These are phyloP conservation scores for Hibiscus tridactylites DNA, from an alignment of 345 rosid species.

Conservation along the genomic window DNA sequence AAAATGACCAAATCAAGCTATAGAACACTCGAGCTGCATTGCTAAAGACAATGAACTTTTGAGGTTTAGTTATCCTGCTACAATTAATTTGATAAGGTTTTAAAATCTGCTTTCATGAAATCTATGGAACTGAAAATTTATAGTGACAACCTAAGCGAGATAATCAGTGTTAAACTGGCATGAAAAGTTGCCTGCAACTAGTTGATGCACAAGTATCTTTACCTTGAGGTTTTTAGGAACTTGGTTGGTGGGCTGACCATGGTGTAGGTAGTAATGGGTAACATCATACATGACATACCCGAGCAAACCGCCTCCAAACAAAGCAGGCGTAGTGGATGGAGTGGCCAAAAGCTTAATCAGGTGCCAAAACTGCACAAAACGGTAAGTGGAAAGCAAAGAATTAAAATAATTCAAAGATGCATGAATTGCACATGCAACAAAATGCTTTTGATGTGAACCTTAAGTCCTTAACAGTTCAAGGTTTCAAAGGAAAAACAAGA, in stretches of 20 bases:
- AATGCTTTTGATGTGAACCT: background rate
- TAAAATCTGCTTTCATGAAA: too few species aligned
- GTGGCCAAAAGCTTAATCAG: constrained; percentile 47
- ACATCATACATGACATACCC: constrained; percentile 90
- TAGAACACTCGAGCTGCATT: background rate
- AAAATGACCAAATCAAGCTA: background rate
- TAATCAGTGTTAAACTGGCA: background rate
- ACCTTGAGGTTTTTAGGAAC: constrained; percentile 76
- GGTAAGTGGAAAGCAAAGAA: background rate
- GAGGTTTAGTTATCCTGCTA: background rate
- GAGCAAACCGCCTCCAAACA: constrained; percentile 84
- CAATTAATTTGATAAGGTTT: background rate
- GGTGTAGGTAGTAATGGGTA: constrained; percentile 95
- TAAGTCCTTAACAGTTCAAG: background rate
- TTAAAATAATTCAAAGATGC: background rate
- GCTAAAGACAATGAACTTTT: background rate
- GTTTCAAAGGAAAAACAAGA: background rate
- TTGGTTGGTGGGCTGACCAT: constrained; percentile 70
- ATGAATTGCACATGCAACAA: background rate
- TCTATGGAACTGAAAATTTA: background rate
- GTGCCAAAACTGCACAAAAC: constrained; percentile 63
- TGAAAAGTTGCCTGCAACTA: background rate
- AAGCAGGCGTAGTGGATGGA: constrained; percentile 68
- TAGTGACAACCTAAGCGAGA: background rate
- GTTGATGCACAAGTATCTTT: constrained; percentile 8